These are phyloP conservation scores for Yarrowia osloensis DNA, from an alignment of 805 yeast genomes.

Conservation along the genomic window DNA sequence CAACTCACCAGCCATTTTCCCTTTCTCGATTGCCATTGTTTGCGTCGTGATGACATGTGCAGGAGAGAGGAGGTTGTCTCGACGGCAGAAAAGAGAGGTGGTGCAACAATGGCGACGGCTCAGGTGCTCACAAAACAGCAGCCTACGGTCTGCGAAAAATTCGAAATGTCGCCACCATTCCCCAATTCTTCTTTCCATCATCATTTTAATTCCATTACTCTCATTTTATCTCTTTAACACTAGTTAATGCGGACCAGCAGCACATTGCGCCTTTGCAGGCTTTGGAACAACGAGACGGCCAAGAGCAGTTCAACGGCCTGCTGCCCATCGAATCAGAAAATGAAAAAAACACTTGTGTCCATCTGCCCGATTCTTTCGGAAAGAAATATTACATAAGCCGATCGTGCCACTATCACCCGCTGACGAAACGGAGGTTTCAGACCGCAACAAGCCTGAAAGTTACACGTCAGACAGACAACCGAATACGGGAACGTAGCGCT, in stretches of 20 bases:
- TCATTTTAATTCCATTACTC: not conserved
- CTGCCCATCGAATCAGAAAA: not conserved
- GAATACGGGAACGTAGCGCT: not conserved
- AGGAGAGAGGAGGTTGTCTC: not conserved
- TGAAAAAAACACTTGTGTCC: not conserved
- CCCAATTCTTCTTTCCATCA: not conserved
- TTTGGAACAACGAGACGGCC: not conserved
- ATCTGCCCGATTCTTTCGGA: not conserved
- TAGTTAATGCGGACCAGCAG: not conserved
- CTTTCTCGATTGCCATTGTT: not conserved
- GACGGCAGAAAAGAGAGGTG: not conserved
- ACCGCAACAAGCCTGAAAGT: not conserved
- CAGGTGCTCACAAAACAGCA: not conserved
- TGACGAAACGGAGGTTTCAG: not conserved
- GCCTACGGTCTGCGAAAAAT: not conserved
- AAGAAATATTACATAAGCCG: not conserved
- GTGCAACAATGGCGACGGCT: not conserved
- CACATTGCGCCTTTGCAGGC: not conserved
- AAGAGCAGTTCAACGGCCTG: no score
- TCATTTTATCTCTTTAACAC: not conserved
- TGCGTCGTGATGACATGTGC: not conserved
- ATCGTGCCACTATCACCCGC: not conserved
- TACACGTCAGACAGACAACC: not conserved
- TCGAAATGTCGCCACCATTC: not conserved
- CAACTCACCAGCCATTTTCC: not conserved